A percentile compares a stretch with the other conserved stretches of the same genome.
These are phyloP conservation scores for Oxyria digyna DNA, from an alignment of 148 eudicot genomes.

Conservation along the genomic window DNA sequence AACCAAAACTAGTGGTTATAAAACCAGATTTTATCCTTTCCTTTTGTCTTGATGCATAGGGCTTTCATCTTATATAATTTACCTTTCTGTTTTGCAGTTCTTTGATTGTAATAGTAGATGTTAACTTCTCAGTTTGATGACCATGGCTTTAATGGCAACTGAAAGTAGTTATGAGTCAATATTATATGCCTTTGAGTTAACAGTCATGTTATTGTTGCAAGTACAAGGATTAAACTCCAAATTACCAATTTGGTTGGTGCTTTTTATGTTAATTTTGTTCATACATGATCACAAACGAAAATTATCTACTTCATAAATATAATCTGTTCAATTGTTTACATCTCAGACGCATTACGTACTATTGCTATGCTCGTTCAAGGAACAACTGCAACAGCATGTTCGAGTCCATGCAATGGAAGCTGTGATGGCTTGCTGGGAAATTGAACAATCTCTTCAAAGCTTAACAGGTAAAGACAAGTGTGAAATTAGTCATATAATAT, in stretches of 20 bases:
- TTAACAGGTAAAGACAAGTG: conserved; percentile 44
- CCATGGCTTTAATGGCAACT: background rate
- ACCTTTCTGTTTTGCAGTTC: background rate
- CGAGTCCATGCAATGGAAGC: conserved; percentile 99
- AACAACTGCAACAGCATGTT: conserved; percentile 85
- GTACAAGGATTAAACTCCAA: background rate
- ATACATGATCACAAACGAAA: background rate
- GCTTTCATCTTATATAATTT: background rate
- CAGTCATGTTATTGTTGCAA: background rate
- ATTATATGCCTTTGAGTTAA: background rate
- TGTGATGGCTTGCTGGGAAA: conserved; percentile 98
- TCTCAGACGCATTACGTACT: conserved; percentile 72
- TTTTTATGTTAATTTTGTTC: background rate
- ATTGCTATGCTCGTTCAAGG: conserved; percentile 82
- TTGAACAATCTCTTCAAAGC: conserved; percentile 92
- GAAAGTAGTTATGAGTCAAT: too few species aligned
- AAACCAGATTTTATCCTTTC: background rate
- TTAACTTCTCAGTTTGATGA: background rate
- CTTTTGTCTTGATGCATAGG: background rate
- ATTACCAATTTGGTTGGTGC: background rate
- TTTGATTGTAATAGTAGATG: background rate
- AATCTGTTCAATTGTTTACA: background rate
- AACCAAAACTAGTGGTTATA: background rate
- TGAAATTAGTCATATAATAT: background rate
- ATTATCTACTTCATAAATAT: too few species aligned